Base-by-base conservation (phyloP, 2,329 filamentous ascomycete species). In the Stemphylium lycopersici region DNA sequence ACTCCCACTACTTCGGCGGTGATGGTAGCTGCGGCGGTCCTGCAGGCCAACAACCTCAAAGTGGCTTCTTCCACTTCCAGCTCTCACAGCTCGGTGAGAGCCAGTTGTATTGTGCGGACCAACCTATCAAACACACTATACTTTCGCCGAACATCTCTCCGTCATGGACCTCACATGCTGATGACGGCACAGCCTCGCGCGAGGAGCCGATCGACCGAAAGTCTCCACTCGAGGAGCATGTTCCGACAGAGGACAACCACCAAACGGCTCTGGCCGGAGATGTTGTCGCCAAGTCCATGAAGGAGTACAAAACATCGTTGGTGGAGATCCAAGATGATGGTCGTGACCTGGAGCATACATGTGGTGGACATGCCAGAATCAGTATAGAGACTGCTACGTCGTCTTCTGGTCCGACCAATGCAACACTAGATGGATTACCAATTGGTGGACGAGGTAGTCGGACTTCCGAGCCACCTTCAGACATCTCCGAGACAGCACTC, bases 51-150 rank as follows among this genome's bases (percentile, higher is more conserved):
- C 54, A 48, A 41, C 48, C 62, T 36, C 54, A 59, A 31, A 56
- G 64, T 37, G 62, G 63, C 5, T 73, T 67, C 64, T 70, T 65
- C 59, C 68, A 72, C 50, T 72, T 73, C 69, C 67, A 72, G 46
- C 59, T 70, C 41, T 66, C 66, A 52, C 61, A 66, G 48, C 55
- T 61, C 39, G 56, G 53, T 41, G 54, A 61, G 41, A 46, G 49
- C 43, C 49, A 56, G 36, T 43, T 39, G 52, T 50, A 55, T 51
- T 55, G 52, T 55, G 52, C 36, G 52, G 52, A 45, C 52, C 47
- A 45, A 55, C 52, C 32, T 55, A 57, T 38, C 60, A 33, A 52
- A 59, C 24, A 36, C 56, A 31, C 37, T 48, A 52, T 36, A 55
- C 41, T 38, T 55, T 55, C 47, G 52, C 52, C 52, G 52, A 59